Percentiles rank a stretch among this genome's conserved stretches.
phyloP scores from a whole-genome alignment of 305 asterid genomes.

The Ajuga reptans region DNA sequence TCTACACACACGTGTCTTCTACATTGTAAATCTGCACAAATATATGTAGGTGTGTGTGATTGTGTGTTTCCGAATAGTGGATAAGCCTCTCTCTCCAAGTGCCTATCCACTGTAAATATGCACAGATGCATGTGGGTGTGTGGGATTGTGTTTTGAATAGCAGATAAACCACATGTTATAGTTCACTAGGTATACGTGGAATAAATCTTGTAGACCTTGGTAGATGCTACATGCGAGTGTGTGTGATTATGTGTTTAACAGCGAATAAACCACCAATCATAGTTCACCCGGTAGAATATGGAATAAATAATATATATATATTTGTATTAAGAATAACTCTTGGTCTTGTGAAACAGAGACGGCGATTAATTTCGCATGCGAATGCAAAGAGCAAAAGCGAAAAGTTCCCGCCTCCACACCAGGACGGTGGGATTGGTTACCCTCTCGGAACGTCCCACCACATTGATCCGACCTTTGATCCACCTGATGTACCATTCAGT shows the following conservation, averaged over 20 bases:
- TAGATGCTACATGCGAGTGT: too few species aligned
- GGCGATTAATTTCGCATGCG: constrained; percentile 58
- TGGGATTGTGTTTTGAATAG: neutral
- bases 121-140: neutral
- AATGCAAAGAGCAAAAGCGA: constrained; percentile 89
- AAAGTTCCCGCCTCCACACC: constrained; percentile 87
- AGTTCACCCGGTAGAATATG: neutral
- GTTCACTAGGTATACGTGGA: neutral
- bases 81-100: neutral
- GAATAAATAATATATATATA: neutral
- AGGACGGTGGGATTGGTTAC: constrained; percentile 72
- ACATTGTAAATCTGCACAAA: neutral
- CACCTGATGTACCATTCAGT: constrained; percentile 61
- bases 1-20: neutral
- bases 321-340: neutral
- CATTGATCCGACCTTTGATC: constrained; percentile 48
- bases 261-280: neutral
- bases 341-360: constrained; percentile 43
- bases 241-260: too few species aligned
- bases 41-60: neutral
- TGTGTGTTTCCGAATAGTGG: neutral
- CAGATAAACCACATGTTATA: neutral
- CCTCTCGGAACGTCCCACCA: constrained; percentile 54
- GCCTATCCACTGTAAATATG: neutral
- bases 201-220: too few species aligned